Evolutionary conservation across 495 filamentous ascomycete species (phyloP).

Genomic region (Neurospora sp.): DNA sequence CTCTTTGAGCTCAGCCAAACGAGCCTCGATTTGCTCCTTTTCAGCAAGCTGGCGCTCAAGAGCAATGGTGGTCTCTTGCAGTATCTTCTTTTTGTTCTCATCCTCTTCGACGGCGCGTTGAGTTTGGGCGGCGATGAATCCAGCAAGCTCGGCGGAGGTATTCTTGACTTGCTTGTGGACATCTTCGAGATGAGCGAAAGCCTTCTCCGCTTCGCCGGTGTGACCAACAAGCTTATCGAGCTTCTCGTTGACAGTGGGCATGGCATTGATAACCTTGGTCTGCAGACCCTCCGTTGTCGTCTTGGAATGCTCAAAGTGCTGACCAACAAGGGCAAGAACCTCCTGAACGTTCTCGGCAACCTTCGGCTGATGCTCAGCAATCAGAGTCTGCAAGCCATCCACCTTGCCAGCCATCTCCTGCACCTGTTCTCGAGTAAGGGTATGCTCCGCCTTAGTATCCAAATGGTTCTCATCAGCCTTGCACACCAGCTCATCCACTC

Average conservation of each 20-base stretch:
- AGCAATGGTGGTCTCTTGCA: conserved; percentile 70
- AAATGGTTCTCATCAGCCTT: conserved; percentile 69
- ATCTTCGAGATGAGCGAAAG: conserved; percentile 59
- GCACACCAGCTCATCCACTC: conserved; percentile 63
- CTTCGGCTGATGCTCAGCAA: conserved; percentile 74
- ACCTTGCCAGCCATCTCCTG: conserved; percentile 59
- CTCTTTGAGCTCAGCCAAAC: conserved; percentile 45
- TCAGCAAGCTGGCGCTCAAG: conserved; percentile 71
- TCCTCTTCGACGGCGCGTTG: conserved; percentile 67
- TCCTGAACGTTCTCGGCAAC: conserved; percentile 73
- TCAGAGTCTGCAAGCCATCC: conserved; percentile 62
- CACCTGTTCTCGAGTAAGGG: conserved; percentile 65
- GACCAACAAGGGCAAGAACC: conserved; percentile 65
- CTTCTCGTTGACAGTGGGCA: conserved; percentile 60
- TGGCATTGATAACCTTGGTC: conserved; percentile 44
- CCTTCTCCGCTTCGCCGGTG: conserved; percentile 36
- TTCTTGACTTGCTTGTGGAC: conserved; percentile 82
- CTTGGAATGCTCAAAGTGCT: conserved; percentile 70
- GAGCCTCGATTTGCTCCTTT: conserved; percentile 66
- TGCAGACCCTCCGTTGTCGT: conserved; percentile 34
- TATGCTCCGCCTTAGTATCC: conserved; percentile 63
- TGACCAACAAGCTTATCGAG: conserved; percentile 74
- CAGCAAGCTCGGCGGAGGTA: conserved; percentile 77
- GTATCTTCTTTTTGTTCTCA: conserved; percentile 67
- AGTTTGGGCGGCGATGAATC: conserved; percentile 74